Evolutionary conservation across 495 filamentous ascomycete genomes (phyloP).

Genomic region (Pyrenopolyporus hunteri): DNA sequence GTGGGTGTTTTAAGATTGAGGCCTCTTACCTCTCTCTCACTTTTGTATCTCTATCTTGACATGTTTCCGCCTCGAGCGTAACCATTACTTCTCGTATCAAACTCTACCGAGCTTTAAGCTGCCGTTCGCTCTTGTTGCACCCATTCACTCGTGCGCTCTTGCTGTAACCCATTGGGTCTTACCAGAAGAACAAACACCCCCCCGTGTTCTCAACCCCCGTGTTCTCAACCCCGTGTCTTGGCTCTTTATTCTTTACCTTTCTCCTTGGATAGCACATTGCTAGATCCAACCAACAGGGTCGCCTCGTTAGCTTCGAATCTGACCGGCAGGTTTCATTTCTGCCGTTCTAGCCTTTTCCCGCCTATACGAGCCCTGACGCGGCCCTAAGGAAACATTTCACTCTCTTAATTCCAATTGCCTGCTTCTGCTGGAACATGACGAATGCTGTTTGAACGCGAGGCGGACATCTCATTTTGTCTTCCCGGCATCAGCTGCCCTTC

Average conservation of each 20-base stretch:
- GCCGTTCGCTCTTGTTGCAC: slow-evolving; percentile 27
- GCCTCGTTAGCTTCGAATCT: slow-evolving; percentile 38
- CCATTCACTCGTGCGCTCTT: slow-evolving; percentile 31
- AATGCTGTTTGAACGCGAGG: slow-evolving; percentile 28
- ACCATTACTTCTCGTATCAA: slow-evolving; percentile 32
- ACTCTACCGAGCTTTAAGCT: slow-evolving; percentile 3
- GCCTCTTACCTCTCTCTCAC: slow-evolving; percentile 23
- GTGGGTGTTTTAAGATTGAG: slow-evolving; percentile 9
- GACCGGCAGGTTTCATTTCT: slow-evolving; percentile 46
- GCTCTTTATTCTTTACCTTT: slow-evolving; percentile 39
- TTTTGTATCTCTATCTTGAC: slow-evolving; percentile 32
- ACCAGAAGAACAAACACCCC: slow-evolving; percentile 13
- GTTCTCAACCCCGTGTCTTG: slow-evolving; percentile 36
- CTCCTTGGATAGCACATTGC: slow-evolving; percentile 41
- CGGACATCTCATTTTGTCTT: slow-evolving; percentile 20
- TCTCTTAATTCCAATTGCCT: slow-evolving; percentile 35
- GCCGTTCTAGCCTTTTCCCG: slow-evolving; percentile 42
- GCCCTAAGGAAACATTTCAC: slow-evolving; percentile 38
- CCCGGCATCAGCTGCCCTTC: slow-evolving; percentile 24
- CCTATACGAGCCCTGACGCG: slow-evolving; percentile 42
- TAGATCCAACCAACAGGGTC: slow-evolving; percentile 43
- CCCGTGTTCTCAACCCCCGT: slow-evolving; percentile 21
- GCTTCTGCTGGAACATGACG: slow-evolving; percentile 39
- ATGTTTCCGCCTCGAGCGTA: slow-evolving; percentile 28
- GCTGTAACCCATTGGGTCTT: slow-evolving; percentile 34